phyloP scores from a whole-genome alignment of 768 basidiomycete species.

The Rhodotorula kratochvilovae region DNA sequence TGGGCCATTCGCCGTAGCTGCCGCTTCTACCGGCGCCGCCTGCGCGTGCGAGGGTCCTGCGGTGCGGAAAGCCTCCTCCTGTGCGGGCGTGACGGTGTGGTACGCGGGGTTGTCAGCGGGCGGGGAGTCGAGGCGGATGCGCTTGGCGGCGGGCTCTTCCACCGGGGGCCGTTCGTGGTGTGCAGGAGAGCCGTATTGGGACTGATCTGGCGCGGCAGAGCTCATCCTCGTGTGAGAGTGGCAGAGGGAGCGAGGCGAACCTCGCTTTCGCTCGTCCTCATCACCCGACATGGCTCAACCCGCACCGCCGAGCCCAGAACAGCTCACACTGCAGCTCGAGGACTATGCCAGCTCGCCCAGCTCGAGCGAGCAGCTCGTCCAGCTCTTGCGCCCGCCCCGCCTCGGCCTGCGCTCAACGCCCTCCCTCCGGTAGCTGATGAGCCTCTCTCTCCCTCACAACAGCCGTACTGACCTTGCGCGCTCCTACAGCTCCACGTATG shows the following conservation, averaged over 20 bases:
- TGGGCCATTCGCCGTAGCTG: no score
- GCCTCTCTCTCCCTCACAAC: not conserved
- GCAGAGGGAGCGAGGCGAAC: not conserved
- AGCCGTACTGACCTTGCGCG: not conserved
- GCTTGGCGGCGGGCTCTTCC: slow-evolving; percentile 15
- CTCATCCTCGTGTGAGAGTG: not conserved
- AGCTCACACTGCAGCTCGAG: slow-evolving; percentile 5
- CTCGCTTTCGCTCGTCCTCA: not conserved
- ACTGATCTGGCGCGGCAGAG: not conserved
- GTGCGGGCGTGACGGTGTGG: not conserved
- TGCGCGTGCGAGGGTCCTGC: no score
- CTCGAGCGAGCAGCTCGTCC: not conserved
- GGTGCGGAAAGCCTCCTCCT: not conserved
- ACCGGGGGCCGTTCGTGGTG: not conserved
- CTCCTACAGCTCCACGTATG: not conserved
- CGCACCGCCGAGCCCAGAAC: not conserved
- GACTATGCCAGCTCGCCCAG: not conserved
- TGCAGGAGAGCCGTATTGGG: no score
- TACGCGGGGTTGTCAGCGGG: not conserved
- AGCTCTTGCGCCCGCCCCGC: slow-evolving; percentile 12
- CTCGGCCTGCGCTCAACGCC: slow-evolving; percentile 7
- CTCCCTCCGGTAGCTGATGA: not conserved
- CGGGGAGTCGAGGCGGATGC: slow-evolving; percentile 7
- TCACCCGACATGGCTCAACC: not conserved
- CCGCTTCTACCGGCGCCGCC: no score